Percentiles rank a stretch among this genome's conserved stretches.
Evolutionary conservation across 2,329 filamentous ascomycete species (phyloP).

Genomic region (Xylaria sp.): DNA sequence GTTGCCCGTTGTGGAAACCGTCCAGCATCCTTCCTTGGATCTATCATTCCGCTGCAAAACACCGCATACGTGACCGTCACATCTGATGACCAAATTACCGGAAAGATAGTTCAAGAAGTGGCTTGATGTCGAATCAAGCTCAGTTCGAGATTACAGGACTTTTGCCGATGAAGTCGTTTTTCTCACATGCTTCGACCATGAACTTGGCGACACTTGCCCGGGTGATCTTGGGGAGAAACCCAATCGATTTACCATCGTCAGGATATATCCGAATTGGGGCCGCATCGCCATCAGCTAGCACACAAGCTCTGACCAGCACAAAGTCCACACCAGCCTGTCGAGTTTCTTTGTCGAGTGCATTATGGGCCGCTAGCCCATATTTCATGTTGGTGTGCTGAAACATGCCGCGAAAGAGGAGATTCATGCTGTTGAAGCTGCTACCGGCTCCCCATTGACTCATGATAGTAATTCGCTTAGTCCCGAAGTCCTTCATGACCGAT

Average conservation of each 20-base stretch:
- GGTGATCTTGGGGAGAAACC: constrained; percentile 53
- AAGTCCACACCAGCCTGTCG: constrained; percentile 50
- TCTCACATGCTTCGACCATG: constrained; percentile 57
- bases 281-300: constrained; percentile 54
- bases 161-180: constrained; percentile 53
- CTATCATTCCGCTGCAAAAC: neutral
- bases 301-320: constrained; percentile 58
- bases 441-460: constrained; percentile 63
- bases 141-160: constrained; percentile 60
- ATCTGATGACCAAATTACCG: too few relatives aligned
- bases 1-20: neutral
- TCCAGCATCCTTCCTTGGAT: neutral
- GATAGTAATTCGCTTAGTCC: constrained; percentile 56
- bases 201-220: constrained; percentile 57
- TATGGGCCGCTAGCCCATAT: constrained; percentile 59
- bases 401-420: constrained; percentile 55
- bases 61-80: neutral
- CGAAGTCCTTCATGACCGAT: constrained; percentile 51
- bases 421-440: constrained; percentile 55
- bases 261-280: constrained; percentile 53
- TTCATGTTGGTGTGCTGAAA: constrained; percentile 60
- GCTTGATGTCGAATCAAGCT: neutral
- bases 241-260: constrained; percentile 55
- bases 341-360: constrained; percentile 56
- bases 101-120: neutral